phyloP scores from a whole-genome alignment of 176 grass and related monocot species.

The Cocos nucifera region DNA sequence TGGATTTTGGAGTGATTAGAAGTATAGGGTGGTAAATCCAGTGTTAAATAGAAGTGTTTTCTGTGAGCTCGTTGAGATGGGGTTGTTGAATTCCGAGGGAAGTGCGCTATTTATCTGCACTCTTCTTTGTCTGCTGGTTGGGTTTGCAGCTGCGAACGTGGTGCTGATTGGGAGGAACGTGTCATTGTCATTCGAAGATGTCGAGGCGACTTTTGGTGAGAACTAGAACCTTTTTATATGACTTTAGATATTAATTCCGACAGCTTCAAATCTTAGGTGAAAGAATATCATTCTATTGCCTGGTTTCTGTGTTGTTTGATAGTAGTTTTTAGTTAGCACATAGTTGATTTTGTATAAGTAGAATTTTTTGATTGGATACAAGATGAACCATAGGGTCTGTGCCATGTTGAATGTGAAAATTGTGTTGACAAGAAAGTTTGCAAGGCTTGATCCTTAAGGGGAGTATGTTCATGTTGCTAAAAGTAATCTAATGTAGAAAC shows the following conservation, averaged over 20 bases:
- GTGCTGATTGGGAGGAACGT: conserved; percentile 73
- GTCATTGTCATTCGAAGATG: conserved; percentile 49
- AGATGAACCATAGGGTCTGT: no score
- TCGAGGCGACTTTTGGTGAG: conserved; percentile 68
- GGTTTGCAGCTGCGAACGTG: conserved; percentile 54
- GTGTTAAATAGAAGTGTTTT: conserved; percentile 10
- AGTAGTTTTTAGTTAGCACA: no score
- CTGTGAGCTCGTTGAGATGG: neutral
- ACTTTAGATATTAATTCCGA: conserved; percentile 3
- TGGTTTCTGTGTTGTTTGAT: neutral
- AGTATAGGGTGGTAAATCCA: neutral
- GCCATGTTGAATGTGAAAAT: no score
- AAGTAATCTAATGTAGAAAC: no score
- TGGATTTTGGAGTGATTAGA: conserved; percentile 11
- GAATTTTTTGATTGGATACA: no score
- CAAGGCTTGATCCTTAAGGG: no score
- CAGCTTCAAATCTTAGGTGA: neutral
- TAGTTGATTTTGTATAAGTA: no score
- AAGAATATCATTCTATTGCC: neutral
- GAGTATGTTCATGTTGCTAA: no score
- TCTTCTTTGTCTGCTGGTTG: conserved; percentile 38
- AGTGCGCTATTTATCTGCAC: conserved; percentile 22
- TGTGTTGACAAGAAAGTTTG: no score
- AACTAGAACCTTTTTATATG: conserved; percentile 8
- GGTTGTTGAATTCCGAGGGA: conserved; percentile 12